phyloP scores from a whole-genome alignment of 257 asterid genomes.

The Marsdenia floribunda region DNA sequence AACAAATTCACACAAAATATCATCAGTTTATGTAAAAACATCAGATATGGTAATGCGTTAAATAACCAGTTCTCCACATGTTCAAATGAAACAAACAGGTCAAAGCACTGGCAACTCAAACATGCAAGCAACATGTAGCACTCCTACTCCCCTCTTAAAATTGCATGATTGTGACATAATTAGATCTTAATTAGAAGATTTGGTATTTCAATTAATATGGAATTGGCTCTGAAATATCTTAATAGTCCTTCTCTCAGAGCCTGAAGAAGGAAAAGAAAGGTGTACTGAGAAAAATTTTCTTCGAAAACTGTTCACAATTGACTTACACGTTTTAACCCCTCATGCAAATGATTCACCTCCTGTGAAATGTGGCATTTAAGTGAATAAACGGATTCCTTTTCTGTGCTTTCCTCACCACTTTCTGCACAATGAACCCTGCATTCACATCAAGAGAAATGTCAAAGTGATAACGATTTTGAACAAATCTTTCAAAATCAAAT shows the following conservation, averaged over 20 bases:
- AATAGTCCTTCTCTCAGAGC: neutral
- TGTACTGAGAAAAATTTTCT: neutral
- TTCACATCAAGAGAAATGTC: conserved; percentile 24
- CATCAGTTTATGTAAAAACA: neutral
- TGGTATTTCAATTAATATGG: neutral
- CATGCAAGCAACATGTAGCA: neutral
- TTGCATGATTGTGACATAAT: neutral
- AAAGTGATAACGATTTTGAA: conserved; percentile 4
- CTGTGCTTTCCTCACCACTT: conserved; percentile 97
- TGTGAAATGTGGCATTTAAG: conserved; percentile 98
- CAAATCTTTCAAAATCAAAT: neutral
- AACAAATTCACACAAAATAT: neutral
- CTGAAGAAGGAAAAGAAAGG: conserved; percentile 6
- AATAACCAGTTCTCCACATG: neutral
- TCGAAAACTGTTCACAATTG: neutral
- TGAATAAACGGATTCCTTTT: conserved; percentile 80
- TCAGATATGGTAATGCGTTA: neutral
- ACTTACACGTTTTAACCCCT: conserved; percentile 90
- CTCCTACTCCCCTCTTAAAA: neutral
- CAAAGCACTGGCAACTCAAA: neutral
- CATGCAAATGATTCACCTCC: conserved; percentile 97
- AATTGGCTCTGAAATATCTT: neutral
- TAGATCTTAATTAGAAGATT: neutral
- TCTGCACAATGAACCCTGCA: conserved; percentile 94
- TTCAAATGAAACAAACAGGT: neutral